These are phyloP conservation scores for Ceratopteris richardii DNA, from an alignment of 75 land plant species.

Conservation along the genomic window DNA sequence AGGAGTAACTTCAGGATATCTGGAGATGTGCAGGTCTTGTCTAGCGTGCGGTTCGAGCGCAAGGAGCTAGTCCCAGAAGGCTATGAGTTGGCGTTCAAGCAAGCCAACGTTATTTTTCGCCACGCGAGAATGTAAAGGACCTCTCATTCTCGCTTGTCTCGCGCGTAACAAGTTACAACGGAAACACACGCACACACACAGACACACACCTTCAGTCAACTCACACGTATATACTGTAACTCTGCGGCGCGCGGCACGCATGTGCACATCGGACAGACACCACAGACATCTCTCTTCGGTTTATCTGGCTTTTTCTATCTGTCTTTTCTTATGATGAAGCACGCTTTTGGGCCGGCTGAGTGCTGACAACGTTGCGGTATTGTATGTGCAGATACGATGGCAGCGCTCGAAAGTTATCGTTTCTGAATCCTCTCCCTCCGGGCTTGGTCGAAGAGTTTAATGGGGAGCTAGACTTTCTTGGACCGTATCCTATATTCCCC, in stretches of 20 bases:
- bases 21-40: slow-evolving; percentile 47
- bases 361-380: background rate
- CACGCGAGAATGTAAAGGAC: slow-evolving; percentile 63
- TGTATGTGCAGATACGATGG: slow-evolving; percentile 54
- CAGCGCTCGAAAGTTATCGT: slow-evolving; percentile 26
- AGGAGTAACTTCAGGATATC: too few relatives aligned
- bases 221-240: too few relatives aligned
- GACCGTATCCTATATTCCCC: slow-evolving; percentile 59
- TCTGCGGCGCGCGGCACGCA: too few relatives aligned
- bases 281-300: too few relatives aligned
- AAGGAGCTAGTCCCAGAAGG: slow-evolving; percentile 51
- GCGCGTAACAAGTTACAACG: too few relatives aligned
- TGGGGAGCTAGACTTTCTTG: slow-evolving; percentile 57
- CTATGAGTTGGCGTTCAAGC: slow-evolving; percentile 47
- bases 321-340: too few relatives aligned
- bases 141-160: background rate
- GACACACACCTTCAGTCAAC: too few relatives aligned
- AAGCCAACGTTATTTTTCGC: slow-evolving; percentile 69
- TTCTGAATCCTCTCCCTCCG: slow-evolving; percentile 44
- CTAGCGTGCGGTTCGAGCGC: slow-evolving; percentile 49
- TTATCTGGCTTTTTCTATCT: background rate
- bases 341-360: background rate
- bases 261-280: too few relatives aligned
- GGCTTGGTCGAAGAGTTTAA: slow-evolving; percentile 27
- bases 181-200: too few relatives aligned